A percentile compares a stretch with the other conserved stretches of the same genome.
phyloP scores from a whole-genome alignment of 495 filamentous ascomycete species.

The Xylaria bambusicola region DNA sequence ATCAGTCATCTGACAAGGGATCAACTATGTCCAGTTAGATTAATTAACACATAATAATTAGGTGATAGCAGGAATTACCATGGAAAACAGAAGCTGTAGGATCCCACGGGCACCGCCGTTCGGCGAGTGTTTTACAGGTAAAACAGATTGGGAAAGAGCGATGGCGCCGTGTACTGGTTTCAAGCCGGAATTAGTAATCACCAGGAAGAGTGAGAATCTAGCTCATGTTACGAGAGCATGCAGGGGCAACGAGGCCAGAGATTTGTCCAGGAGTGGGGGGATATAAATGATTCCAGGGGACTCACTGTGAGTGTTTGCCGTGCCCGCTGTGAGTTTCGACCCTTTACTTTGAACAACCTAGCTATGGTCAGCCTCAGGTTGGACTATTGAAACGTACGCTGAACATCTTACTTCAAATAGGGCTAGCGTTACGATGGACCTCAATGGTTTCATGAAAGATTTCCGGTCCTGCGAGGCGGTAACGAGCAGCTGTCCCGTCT shows the following conservation, averaged over 20 bases:
- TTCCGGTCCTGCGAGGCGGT: slow-evolving; percentile 26
- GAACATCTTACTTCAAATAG: slow-evolving; percentile 45
- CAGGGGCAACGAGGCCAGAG: too few relatives aligned
- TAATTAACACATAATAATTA: not conserved
- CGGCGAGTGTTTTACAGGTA: slow-evolving; percentile 31
- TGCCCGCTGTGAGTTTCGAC: slow-evolving; percentile 30
- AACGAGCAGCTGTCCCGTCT: slow-evolving; percentile 37
- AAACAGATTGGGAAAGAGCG: slow-evolving; percentile 40
- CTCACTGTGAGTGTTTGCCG: slow-evolving; percentile 46
- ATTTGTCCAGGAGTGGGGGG: too few relatives aligned
- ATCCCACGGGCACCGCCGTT: slow-evolving; percentile 37
- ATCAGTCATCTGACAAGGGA: slow-evolving; percentile 33
- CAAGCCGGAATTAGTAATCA: too few relatives aligned
- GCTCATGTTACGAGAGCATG: too few relatives aligned
- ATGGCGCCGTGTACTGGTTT: slow-evolving; percentile 50
- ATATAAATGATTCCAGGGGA: too few relatives aligned
- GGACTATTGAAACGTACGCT: too few relatives aligned
- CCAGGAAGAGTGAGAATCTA: too few relatives aligned
- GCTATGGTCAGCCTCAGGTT: slow-evolving; percentile 15
- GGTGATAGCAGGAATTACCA: slow-evolving; percentile 27
- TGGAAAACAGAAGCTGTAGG: slow-evolving; percentile 47
- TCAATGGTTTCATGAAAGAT: slow-evolving; percentile 11
- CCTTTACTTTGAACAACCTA: slow-evolving; percentile 39
- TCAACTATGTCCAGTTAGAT: slow-evolving; percentile 32
- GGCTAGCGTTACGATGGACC: slow-evolving; percentile 43